These are phyloP conservation scores for Vicia faba DNA, from an alignment of 306 rosid genomes.

Conservation along the genomic window DNA sequence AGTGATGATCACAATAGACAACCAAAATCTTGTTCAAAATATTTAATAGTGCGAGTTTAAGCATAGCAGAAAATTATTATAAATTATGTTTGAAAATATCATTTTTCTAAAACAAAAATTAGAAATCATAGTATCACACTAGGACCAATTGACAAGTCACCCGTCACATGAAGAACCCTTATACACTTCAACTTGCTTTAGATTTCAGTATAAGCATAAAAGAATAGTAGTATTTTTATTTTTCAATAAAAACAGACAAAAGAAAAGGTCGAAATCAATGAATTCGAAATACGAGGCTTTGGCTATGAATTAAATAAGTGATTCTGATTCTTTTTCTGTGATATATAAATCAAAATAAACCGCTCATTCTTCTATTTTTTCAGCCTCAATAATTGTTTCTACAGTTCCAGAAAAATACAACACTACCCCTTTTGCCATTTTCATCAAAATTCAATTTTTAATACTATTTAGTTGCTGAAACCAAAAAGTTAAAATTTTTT, in stretches of 20 bases:
- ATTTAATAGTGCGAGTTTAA: too few relatives aligned
- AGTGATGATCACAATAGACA: too few relatives aligned
- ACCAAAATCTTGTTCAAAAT: too few relatives aligned
- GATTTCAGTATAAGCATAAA: neutral
- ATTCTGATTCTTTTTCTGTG: slow-evolving; percentile 18
- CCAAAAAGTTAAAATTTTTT: slow-evolving; percentile 1
- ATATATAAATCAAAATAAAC: neutral
- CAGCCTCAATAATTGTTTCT: slow-evolving; percentile 7
- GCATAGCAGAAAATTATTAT: too few relatives aligned
- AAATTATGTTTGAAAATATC: too few relatives aligned
- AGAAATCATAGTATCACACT: neutral
- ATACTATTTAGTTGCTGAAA: neutral
- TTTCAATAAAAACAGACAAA: neutral
- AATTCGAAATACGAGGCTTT: neutral
- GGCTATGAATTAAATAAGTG: slow-evolving; percentile 14
- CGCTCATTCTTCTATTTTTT: slow-evolving; percentile 27
- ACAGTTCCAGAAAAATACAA: neutral
- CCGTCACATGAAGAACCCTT: neutral
- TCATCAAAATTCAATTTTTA: neutral
- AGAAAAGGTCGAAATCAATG: neutral
- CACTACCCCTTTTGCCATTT: neutral
- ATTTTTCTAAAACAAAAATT: too few relatives aligned
- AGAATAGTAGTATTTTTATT: neutral
- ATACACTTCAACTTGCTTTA: neutral
- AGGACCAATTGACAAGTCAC: neutral